Evolutionary conservation across 2,329 filamentous ascomycete genomes (phyloP), one percentile per base, ranked within the genome.

Genomic region (Ustilaginoidea virens): DNA sequence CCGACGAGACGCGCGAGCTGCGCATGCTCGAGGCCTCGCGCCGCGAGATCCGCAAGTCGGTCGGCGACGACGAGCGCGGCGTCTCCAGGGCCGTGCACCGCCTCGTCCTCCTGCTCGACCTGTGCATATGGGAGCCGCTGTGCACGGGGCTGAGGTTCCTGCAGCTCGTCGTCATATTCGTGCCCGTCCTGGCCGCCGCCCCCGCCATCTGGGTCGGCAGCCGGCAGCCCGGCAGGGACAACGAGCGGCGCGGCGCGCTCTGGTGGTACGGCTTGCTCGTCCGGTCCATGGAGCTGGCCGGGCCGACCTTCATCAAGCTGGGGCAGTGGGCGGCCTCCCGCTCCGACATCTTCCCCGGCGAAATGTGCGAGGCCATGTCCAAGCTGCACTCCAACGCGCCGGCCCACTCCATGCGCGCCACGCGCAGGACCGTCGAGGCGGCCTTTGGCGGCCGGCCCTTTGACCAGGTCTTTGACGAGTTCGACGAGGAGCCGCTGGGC

Each of bases 321-420:
- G 90, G 90, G 11, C 90, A 98, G 74, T 98, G 90, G 90, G 90
- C 90, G 12, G 90, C 90, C 3, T 96, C 90, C 5, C 69, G 90
- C 48, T 81, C 86, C 23, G 90, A 98, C 53, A 93, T 98, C 46
- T 98, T 98, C 48, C 90, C 90, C 2, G 79, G 69, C 14, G 76
- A 94, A 51, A 74, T 98, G 69, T 98, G 90, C 56, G 70, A 70
- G 24, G 74, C 86, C 48, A 90, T 98, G 87, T 92, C 86, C 2
- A 80, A 85, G 36, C 66, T 98, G 25, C 90, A 98, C 55, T 94
- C 90, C 2, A 74, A 96, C 48, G 87, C 90, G 1, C 86, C 87
- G 0, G 86, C 90, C 2, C 90, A 98, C 53, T 85, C 86, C 1
- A 61, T 98, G 29, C 64, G 69, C 27, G 66, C 72, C 15, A 94